Conservation (phyloP, 179 eudicot species). For the Heliamphora pulchella region DNA sequence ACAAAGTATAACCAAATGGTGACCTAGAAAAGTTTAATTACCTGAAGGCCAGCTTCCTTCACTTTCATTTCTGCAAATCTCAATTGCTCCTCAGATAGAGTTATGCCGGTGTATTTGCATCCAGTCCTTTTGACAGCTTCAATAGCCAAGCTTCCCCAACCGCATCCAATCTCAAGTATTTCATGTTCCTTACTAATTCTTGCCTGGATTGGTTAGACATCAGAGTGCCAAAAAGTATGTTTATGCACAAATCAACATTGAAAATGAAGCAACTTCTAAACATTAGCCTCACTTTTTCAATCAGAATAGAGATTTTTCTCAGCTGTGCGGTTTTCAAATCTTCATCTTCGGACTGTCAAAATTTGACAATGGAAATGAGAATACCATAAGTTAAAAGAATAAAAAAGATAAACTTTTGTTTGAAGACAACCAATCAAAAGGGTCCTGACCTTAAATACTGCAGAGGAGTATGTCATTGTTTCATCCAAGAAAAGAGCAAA, state of each 20-base stretch:
- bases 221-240: background rate
- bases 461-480: conserved; percentile 93
- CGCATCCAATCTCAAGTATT: conserved; percentile 86
- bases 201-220: conserved; percentile 36
- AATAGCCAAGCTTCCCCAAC: conserved; percentile 95
- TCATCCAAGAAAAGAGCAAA: conserved; percentile 89
- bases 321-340: conserved; percentile 74
- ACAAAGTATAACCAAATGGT: background rate
- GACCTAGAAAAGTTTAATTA: conserved; percentile 9
- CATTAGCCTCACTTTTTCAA: conserved; percentile 51
- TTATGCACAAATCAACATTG: background rate
- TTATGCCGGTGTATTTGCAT: conserved; percentile 91
- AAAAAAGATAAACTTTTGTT: background rate
- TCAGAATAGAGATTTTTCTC: conserved; percentile 65
- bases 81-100: conserved; percentile 79
- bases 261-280: background rate
- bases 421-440: background rate
- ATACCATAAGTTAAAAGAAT: background rate
- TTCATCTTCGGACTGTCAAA: conserved; percentile 55
- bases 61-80: conserved; percentile 73
- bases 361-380: background rate
- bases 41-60: conserved; percentile 81
- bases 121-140: conserved; percentile 83
- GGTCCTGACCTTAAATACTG: conserved; percentile 69
- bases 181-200: conserved; percentile 60